phyloP scores from a whole-genome alignment of 345 rosid species.

The Populus simonii region DNA sequence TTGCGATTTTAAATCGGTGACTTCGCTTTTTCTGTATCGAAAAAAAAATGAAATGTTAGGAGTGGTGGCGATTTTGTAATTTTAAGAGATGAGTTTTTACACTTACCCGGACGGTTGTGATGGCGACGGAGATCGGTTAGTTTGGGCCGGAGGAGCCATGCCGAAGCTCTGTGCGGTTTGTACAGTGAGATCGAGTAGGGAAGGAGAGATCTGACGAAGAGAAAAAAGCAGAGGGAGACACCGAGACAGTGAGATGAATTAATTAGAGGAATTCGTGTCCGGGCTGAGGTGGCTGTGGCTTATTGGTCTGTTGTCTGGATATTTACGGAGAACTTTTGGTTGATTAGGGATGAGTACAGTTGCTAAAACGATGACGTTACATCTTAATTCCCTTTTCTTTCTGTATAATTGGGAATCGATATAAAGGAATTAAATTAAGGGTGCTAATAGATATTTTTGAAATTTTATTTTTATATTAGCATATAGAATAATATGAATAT shows the following conservation, averaged over 20 bases:
- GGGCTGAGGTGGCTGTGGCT: conserved; percentile 5
- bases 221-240: neutral
- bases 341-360: neutral
- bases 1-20: conserved; percentile 83
- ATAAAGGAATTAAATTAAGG: too few relatives aligned
- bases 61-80: neutral
- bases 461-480: too few relatives aligned
- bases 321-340: neutral
- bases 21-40: conserved; percentile 79
- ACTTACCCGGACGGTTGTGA: conserved; percentile 97
- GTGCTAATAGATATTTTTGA: too few relatives aligned
- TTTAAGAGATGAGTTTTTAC: neutral
- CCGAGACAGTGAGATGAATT: neutral
- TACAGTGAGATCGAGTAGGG: conserved; percentile 25
- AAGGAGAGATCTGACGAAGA: conserved; percentile 23
- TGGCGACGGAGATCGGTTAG: conserved; percentile 82
- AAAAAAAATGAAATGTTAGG: neutral
- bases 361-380: neutral
- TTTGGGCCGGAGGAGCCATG: conserved; percentile 86
- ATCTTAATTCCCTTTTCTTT: too few relatives aligned
- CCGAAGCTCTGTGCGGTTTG: conserved; percentile 5
- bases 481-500: too few relatives aligned
- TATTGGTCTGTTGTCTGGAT: conserved; percentile 2
- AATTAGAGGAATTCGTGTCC: neutral
- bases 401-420: too few relatives aligned